Percentiles rank a stretch among this genome's conserved stretches.
These are phyloP conservation scores for Fusarium sambucinum DNA, from an alignment of 2,329 filamentous ascomycete genomes.

Conservation along the genomic window DNA sequence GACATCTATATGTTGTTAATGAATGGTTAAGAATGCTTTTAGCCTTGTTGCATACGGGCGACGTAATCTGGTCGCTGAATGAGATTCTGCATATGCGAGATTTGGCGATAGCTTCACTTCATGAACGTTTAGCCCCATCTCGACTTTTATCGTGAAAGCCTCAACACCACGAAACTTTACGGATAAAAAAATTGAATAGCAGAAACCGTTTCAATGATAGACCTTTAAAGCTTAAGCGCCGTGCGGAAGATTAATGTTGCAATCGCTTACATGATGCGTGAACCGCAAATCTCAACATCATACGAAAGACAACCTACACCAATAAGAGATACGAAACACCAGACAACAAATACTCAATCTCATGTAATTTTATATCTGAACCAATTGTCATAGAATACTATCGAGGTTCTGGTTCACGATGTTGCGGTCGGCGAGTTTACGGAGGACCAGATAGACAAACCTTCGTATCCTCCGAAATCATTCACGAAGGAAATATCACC, in stretches of 20 bases:
- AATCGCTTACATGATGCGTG: background rate
- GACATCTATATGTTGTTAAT: too few species aligned
- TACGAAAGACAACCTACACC: too few species aligned
- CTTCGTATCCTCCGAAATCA: fast-evolving
- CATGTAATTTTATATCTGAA: background rate
- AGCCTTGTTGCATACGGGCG: background rate
- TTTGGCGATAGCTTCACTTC: background rate
- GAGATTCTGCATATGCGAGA: background rate
- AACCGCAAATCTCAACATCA: background rate
- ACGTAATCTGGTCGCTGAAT: background rate
- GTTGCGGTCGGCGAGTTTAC: too few species aligned
- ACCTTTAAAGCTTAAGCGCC: background rate
- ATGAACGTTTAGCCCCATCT: background rate
- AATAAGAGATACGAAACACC: background rate
- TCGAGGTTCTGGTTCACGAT: too few species aligned
- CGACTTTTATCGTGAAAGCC: too few species aligned
- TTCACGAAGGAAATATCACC: background rate
- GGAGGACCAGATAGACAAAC: background rate
- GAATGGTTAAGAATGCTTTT: background rate
- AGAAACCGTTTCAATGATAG: too few species aligned
- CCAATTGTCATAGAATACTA: too few species aligned
- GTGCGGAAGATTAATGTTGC: background rate
- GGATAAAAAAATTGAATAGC: too few species aligned
- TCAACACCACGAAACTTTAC: background rate
- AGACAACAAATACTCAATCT: fast-evolving